Conservation (phyloP, 2,329 filamentous ascomycete genomes). For the Penicillium sp. region DNA sequence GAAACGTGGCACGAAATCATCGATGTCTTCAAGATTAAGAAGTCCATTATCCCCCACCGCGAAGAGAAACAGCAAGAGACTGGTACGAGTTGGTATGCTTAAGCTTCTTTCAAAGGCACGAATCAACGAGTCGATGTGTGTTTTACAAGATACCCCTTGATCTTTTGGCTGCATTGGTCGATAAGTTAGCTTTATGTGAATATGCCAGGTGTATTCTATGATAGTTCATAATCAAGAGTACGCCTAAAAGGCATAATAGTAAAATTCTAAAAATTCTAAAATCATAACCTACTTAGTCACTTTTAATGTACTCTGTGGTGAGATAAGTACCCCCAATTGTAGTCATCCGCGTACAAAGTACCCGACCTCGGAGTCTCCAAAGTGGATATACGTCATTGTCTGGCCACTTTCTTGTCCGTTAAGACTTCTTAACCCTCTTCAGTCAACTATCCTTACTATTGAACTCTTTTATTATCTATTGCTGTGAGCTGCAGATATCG, state of each 20-base stretch:
- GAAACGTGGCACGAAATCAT: slow-evolving; percentile 77
- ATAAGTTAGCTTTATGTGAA: not conserved
- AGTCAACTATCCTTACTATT: not conserved
- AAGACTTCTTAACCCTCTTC: not conserved
- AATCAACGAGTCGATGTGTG: slow-evolving; percentile 3
- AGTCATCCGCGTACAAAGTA: too few species aligned
- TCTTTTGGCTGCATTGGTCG: not conserved
- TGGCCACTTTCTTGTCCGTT: not conserved
- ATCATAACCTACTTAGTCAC: not conserved
- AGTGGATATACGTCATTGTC: slow-evolving; percentile 4
- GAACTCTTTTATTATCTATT: not conserved
- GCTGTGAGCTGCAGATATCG: not conserved
- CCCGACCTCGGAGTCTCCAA: not conserved
- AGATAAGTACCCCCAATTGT: too few species aligned
- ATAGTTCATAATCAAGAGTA: not conserved
- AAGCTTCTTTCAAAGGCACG: slow-evolving; percentile 3
- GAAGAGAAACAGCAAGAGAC: slow-evolving; percentile 55
- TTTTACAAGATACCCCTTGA: slow-evolving; percentile 17
- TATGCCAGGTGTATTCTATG: not conserved
- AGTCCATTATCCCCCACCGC: slow-evolving; percentile 82
- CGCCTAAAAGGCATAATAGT: not conserved
- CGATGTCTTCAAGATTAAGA: slow-evolving; percentile 69
- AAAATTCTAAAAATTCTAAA: not conserved
- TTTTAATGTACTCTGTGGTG: not conserved
- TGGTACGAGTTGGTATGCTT: slow-evolving; percentile 66